Evolutionary conservation across 2,329 filamentous ascomycete genomes (phyloP).

Genomic region (Aspergillus sp.): DNA sequence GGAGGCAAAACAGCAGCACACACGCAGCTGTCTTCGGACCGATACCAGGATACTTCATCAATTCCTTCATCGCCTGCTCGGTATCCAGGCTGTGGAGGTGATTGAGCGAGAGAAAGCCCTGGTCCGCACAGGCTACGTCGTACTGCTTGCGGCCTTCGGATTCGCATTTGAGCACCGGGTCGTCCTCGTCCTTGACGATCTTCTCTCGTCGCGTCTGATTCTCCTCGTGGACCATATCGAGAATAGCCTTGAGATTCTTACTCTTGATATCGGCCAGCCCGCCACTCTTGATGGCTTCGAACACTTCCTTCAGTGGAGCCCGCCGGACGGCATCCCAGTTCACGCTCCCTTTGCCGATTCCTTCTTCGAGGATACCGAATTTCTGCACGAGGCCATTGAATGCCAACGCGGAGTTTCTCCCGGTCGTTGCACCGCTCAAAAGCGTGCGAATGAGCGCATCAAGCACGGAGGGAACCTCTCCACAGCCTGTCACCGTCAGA

Average conservation of each 20-base stretch:
- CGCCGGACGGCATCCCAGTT: slow-evolving; percentile 70
- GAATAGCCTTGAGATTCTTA: slow-evolving; percentile 68
- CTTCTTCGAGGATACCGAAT: slow-evolving; percentile 62
- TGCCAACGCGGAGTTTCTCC: slow-evolving; percentile 62
- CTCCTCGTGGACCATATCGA: slow-evolving; percentile 69
- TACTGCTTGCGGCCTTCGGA: slow-evolving; percentile 51
- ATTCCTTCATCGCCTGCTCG: slow-evolving; percentile 56
- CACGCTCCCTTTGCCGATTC: slow-evolving; percentile 68
- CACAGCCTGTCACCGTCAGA: slow-evolving; percentile 67
- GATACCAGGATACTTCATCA: slow-evolving; percentile 61
- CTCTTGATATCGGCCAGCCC: slow-evolving; percentile 71
- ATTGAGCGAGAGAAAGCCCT: slow-evolving; percentile 63
- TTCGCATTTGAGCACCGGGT: slow-evolving; percentile 41
- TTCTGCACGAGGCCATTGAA: slow-evolving; percentile 62
- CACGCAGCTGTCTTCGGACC: slow-evolving; percentile 66
- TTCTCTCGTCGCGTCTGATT: slow-evolving; percentile 58
- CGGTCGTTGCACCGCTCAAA: slow-evolving; percentile 60
- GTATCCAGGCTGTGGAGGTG: slow-evolving; percentile 56
- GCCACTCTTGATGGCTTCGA: slow-evolving; percentile 65
- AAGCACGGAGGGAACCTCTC: slow-evolving; percentile 63
- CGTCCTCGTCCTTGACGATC: slow-evolving; percentile 44
- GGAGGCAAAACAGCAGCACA: slow-evolving; percentile 63
- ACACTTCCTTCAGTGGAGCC: slow-evolving; percentile 60
- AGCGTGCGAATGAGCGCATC: slow-evolving; percentile 63
- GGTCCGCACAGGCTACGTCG: slow-evolving; percentile 57